Percentiles rank a stretch among this genome's conserved stretches.
Conservation (phyloP, 2,329 filamentous ascomycete genomes). For the Apiospora aurea region DNA sequence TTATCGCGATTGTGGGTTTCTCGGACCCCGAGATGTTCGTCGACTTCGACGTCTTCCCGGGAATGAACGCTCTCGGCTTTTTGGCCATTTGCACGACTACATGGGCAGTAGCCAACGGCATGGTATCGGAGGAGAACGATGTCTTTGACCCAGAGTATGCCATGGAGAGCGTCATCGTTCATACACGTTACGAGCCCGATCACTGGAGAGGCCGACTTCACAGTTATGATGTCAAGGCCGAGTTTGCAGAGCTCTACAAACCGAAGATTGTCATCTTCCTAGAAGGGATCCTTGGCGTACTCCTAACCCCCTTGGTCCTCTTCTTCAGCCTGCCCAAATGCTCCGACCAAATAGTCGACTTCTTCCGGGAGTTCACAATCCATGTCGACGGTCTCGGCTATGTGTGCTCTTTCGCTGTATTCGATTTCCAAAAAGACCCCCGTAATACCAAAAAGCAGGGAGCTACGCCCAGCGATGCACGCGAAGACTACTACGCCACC, state of each 20-base stretch:
- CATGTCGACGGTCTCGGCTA: slow-evolving; percentile 96
- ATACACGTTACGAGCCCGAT: slow-evolving; percentile 88
- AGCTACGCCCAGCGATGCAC: slow-evolving; percentile 64
- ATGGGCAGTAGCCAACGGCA: slow-evolving; percentile 83
- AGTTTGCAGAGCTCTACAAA: slow-evolving; percentile 91
- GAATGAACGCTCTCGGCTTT: slow-evolving; percentile 90
- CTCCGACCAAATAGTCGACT: slow-evolving; percentile 93
- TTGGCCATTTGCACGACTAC: slow-evolving; percentile 82
- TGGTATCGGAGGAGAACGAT: slow-evolving; percentile 84
- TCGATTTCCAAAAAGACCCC: slow-evolving; percentile 89
- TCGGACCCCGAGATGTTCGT: slow-evolving; percentile 91
- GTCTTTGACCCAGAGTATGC: slow-evolving; percentile 94
- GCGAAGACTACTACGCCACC: slow-evolving; percentile 91
- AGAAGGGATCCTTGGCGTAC: slow-evolving; percentile 90
- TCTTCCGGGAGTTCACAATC: slow-evolving; percentile 97
- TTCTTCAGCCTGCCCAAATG: slow-evolving; percentile 86
- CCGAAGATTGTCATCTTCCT: slow-evolving; percentile 90
- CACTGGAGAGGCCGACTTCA: slow-evolving; percentile 92
- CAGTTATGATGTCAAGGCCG: slow-evolving; percentile 88
- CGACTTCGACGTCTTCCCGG: slow-evolving; percentile 87
- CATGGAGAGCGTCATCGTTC: slow-evolving; percentile 86
- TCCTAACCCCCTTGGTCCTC: slow-evolving; percentile 89
- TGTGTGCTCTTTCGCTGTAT: slow-evolving; percentile 96
- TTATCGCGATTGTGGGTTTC: slow-evolving; percentile 84
- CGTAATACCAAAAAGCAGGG: slow-evolving; percentile 50